phyloP scores from a whole-genome alignment of 1,284 basidiomycete genomes.

The Singerocomus inundabilis region DNA sequence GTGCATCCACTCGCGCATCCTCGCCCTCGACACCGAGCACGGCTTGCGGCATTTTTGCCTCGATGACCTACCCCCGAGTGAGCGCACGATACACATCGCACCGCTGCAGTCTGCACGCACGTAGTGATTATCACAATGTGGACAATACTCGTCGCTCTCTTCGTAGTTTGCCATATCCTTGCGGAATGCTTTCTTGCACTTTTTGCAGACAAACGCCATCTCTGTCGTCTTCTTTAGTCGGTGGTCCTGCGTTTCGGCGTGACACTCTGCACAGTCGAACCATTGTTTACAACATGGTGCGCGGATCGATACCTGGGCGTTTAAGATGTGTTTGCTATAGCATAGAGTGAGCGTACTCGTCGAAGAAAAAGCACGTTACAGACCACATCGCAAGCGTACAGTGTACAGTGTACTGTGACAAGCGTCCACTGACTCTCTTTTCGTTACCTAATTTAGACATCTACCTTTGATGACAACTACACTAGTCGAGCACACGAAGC shows the following conservation, averaged over 20 bases:
- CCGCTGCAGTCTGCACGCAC: slow-evolving; percentile 47
- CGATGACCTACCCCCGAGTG: slow-evolving; percentile 65
- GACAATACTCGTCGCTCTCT: slow-evolving; percentile 97
- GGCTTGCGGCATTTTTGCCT: slow-evolving; percentile 89
- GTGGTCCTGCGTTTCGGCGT: slow-evolving; percentile 83
- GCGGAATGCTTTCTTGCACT: slow-evolving; percentile 95
- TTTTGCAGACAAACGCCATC: slow-evolving; percentile 96
- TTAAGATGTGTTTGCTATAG: slow-evolving; percentile 85
- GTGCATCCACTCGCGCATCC: slow-evolving; percentile 82
- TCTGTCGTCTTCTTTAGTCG: slow-evolving; percentile 75
- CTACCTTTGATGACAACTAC: no score
- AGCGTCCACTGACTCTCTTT: not conserved
- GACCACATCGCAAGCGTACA: slow-evolving; percentile 25
- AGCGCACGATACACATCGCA: not conserved
- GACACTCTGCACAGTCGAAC: slow-evolving; percentile 96
- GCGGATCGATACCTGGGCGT: slow-evolving; percentile 90
- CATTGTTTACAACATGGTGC: slow-evolving; percentile 94
- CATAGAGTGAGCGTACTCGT: slow-evolving; percentile 1
- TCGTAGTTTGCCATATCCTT: slow-evolving; percentile 93
- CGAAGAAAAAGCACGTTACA: slow-evolving; percentile 9
- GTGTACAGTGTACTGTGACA: no score
- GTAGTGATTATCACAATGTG: slow-evolving; percentile 97
- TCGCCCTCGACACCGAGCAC: slow-evolving; percentile 87
- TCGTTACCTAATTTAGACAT: slow-evolving; percentile 4
- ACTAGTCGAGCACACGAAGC: slow-evolving; percentile 9